These are phyloP conservation scores for Hebeloma cylindrosporum DNA, from an alignment of 768 basidiomycete genomes.

Conservation along the genomic window DNA sequence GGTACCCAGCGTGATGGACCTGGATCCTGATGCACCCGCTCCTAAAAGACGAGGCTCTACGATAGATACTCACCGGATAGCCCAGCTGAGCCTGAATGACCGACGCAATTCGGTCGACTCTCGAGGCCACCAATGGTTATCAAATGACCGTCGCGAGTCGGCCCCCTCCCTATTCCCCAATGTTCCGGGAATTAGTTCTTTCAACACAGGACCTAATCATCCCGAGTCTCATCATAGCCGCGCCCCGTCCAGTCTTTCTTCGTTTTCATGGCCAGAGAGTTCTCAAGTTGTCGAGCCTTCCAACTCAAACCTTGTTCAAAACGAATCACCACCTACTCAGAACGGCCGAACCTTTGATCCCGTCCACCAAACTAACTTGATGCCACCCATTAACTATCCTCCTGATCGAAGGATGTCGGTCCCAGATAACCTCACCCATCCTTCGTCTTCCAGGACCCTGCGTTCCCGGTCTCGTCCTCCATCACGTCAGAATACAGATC, in stretches of 20 bases:
- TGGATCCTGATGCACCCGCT: slow-evolving; percentile 65
- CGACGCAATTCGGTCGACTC: slow-evolving; percentile 77
- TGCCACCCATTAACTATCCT: slow-evolving; percentile 57
- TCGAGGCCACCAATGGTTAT: slow-evolving; percentile 58
- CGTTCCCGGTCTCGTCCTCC: slow-evolving; percentile 73
- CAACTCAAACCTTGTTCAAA: slow-evolving; percentile 39
- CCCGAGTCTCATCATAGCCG: slow-evolving; percentile 61
- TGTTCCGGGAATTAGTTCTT: slow-evolving; percentile 49
- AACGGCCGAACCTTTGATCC: slow-evolving; percentile 51
- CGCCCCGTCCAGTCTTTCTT: slow-evolving; percentile 59
- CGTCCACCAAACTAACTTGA: slow-evolving; percentile 45
- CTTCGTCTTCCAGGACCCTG: slow-evolving; percentile 47
- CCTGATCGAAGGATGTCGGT: slow-evolving; percentile 79
- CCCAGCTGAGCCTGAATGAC: slow-evolving; percentile 74
- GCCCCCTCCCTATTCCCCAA: slow-evolving; percentile 69
- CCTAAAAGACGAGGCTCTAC: slow-evolving; percentile 84
- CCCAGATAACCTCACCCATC: slow-evolving; percentile 53
- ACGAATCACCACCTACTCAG: slow-evolving; percentile 47
- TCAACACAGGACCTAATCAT: slow-evolving; percentile 56
- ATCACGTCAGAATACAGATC: slow-evolving; percentile 55
- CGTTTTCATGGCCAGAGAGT: slow-evolving; percentile 71
- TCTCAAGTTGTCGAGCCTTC: slow-evolving; percentile 34
- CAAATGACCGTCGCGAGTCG: slow-evolving; percentile 72
- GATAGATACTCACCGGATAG: slow-evolving; percentile 74
- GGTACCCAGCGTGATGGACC: slow-evolving; percentile 55